Evolutionary conservation across 2,329 filamentous ascomycete genomes (phyloP).

Genomic region (Cladosporium sp.): DNA sequence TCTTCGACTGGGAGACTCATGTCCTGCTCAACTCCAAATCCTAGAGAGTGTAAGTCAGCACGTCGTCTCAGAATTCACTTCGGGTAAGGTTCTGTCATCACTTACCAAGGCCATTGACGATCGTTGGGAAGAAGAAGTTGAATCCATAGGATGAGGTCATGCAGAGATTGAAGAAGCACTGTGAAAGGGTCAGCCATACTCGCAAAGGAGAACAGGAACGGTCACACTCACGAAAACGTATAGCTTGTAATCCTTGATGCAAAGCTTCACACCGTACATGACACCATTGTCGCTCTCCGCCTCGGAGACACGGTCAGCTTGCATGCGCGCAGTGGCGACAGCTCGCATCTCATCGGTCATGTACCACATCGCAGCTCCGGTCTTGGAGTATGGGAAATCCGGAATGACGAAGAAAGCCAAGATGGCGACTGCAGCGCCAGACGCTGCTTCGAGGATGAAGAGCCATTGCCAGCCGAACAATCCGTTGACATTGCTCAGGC

Average conservation of each 20-base stretch:
- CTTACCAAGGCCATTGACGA: constrained; percentile 5
- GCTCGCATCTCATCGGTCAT: constrained; percentile 18
- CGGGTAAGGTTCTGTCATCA: not conserved
- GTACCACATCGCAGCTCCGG: constrained; percentile 16
- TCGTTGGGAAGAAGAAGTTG: constrained; percentile 9
- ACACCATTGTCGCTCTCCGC: constrained; percentile 5
- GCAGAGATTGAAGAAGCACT: constrained; percentile 13
- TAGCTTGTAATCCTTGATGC: constrained; percentile 17
- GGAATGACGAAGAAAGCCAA: constrained; percentile 63
- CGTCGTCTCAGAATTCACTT: not conserved
- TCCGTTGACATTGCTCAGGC: constrained; percentile 2
- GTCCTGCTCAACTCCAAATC: not conserved
- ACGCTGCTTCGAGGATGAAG: constrained; percentile 16
- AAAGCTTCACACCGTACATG: constrained; percentile 5
- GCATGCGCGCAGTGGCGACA: constrained; percentile 15
- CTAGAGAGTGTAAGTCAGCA: not conserved
- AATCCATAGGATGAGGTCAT: constrained; percentile 9
- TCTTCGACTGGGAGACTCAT: not conserved
- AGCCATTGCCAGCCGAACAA: constrained; percentile 18
- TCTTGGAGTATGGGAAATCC: constrained; percentile 52
- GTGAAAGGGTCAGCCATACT: not conserved
- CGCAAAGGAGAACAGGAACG: not conserved
- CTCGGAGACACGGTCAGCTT: constrained; percentile 16
- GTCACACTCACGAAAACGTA: constrained; percentile 10
- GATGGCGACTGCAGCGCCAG: constrained; percentile 62